Base-by-base conservation (phyloP, 768 basidiomycete species). In the Collybiopsis confluens region DNA sequence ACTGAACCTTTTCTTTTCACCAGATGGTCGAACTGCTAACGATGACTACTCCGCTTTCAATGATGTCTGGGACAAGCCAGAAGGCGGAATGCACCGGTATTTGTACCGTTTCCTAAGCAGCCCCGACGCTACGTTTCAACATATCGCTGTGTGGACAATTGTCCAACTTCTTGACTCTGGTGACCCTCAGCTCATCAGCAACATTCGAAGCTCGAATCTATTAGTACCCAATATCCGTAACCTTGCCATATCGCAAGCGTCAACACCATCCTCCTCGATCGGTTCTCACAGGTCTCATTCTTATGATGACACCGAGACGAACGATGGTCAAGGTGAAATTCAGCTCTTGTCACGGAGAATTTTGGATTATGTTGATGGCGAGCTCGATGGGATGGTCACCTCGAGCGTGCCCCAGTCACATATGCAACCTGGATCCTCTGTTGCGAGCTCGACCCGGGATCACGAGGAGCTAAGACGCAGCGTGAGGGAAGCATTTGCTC, bases 61-160 rank as follows among this genome's bases (percentile, higher is more conserved):
- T 61, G 90, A 92, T 53, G 96, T 98, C 11, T 98, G 97, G 97
- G 90, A 93, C 62, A 90, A 93, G 68, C 97, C 97, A 6, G 94
- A 97, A 54, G 97, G 95, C 18, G 97, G 97, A 40, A 88, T 99
- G 79, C 96, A 98, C 68, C 82, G 81, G 56, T 99, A 99, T 71
- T 77, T 99, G 41, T 88, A 92, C 65, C 83, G 92, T 42, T 99
- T 99, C 83, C 71, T 99, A 61, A 91, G 84, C 38, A 95, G 91
- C 64, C 76, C 89, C 5, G 97, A 99, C 64, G 88, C 92, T 13
- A 99, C 97, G 1, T 99, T 99, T 86, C 95, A 98, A 68, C 97
- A 99, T 65, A 99, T 98, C 58, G 97, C 97, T 30, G 94, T 99
- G 41, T 99, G 97, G 97, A 98, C 97, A 0, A 95, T 98, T 60